phyloP scores from a whole-genome alignment of 2,329 filamentous ascomycete genomes.

The Aspergillus sp. region DNA sequence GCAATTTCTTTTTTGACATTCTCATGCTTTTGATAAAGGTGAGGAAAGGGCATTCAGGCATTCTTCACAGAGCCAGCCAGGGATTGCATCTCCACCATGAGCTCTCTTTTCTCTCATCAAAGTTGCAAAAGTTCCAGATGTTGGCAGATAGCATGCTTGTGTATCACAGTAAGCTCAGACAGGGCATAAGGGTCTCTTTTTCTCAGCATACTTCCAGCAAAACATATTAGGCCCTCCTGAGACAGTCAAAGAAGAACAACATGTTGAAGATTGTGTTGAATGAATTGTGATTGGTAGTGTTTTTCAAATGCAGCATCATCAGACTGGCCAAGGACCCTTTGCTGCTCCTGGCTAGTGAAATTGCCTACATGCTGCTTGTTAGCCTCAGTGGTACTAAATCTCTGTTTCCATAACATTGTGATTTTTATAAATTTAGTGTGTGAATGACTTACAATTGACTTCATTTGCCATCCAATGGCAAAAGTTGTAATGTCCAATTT shows the following conservation, averaged over 20 bases:
- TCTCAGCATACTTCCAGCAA: slow-evolving; percentile 18
- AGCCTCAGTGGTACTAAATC: too few relatives aligned
- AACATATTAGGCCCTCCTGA: slow-evolving; percentile 15
- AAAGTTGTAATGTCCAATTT: slow-evolving; percentile 23
- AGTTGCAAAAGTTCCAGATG: slow-evolving; percentile 14
- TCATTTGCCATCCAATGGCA: slow-evolving; percentile 19
- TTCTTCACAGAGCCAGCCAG: slow-evolving; percentile 16
- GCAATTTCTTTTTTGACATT: slow-evolving; percentile 13
- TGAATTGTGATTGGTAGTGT: slow-evolving; percentile 21
- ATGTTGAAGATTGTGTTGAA: slow-evolving; percentile 18
- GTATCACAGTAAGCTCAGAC: slow-evolving; percentile 14
- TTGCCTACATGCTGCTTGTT: slow-evolving; percentile 11
- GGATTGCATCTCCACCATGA: slow-evolving; percentile 17
- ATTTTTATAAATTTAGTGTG: too few relatives aligned
- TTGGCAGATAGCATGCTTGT: slow-evolving; percentile 13
- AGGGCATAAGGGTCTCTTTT: slow-evolving; percentile 16
- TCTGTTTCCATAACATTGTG: too few relatives aligned
- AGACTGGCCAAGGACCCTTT: slow-evolving; percentile 20
- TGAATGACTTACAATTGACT: slow-evolving; percentile 17
- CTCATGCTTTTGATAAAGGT: slow-evolving; percentile 16
- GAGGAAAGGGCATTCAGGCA: slow-evolving; percentile 9
- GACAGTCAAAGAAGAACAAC: slow-evolving; percentile 19
- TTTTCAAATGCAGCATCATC: slow-evolving; percentile 19
- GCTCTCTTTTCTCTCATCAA: slow-evolving; percentile 18
- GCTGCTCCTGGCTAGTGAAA: slow-evolving; percentile 20